These are phyloP conservation scores for Amaranthus palmeri DNA, from an alignment of 148 eudicot species.

Conservation along the genomic window DNA sequence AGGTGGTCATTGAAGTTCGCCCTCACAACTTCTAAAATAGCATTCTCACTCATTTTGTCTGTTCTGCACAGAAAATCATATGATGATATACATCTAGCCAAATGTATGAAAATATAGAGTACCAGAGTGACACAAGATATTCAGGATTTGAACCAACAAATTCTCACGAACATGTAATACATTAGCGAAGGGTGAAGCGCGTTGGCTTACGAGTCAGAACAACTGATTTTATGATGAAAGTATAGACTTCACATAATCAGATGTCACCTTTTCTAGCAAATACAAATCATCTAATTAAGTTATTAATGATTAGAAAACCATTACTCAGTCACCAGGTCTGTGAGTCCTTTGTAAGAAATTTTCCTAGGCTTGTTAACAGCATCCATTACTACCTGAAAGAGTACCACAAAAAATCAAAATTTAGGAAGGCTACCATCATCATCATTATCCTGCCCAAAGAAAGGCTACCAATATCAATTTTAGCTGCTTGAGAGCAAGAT, in stretches of 20 bases:
- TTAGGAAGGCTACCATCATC: neutral
- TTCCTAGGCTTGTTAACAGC: slow-evolving; percentile 95
- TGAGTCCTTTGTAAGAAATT: slow-evolving; percentile 83
- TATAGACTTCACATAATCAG: too few species aligned
- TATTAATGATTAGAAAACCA: slow-evolving; percentile 8
- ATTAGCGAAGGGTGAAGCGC: neutral
- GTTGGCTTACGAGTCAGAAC: neutral
- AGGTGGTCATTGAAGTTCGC: slow-evolving; percentile 81
- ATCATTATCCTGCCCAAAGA: too few species aligned
- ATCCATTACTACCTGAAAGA: slow-evolving; percentile 86
- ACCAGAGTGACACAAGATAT: neutral
- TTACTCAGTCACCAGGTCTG: slow-evolving; percentile 98
- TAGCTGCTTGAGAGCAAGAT: slow-evolving; percentile 11
- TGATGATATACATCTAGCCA: slow-evolving; percentile 6
- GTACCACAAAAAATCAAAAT: slow-evolving; percentile 1
- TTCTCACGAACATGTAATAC: neutral
- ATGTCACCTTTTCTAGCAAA: neutral
- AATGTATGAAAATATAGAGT: slow-evolving; percentile 2
- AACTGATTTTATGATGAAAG: neutral
- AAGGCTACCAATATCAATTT: neutral
- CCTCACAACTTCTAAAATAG: slow-evolving; percentile 72
- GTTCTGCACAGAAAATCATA: slow-evolving; percentile 61
- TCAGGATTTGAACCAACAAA: neutral
- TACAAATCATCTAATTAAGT: slow-evolving; percentile 12
- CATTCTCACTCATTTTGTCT: slow-evolving; percentile 90